phyloP scores from a whole-genome alignment of 306 rosid genomes.

The Lagenaria siceraria region DNA sequence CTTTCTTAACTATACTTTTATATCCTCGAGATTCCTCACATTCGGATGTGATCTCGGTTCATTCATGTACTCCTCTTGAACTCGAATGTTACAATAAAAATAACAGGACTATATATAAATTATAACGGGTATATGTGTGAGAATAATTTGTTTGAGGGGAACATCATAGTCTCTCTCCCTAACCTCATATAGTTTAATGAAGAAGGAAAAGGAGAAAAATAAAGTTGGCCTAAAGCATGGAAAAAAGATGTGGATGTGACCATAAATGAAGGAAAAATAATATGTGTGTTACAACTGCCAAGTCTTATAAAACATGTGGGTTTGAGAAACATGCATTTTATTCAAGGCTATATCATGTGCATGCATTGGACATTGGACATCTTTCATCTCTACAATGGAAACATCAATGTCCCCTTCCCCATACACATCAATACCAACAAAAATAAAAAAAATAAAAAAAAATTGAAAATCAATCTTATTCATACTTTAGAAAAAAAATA shows the following conservation, averaged over 20 bases:
- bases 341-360: not conserved
- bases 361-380: not conserved
- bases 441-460: not conserved
- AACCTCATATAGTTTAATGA: not conserved
- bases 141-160: no score
- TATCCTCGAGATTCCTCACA: no score
- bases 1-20: no score
- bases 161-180: not conserved
- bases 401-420: conserved; percentile 1
- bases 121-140: no score
- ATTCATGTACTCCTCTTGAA: no score
- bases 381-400: not conserved
- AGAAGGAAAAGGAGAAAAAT: not conserved
- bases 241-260: not conserved
- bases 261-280: not conserved
- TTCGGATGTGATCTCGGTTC: no score
- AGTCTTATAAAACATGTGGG: not conserved
- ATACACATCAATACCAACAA: not conserved
- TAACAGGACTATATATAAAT: no score
- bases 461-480: not conserved
- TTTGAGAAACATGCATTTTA: not conserved
- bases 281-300: not conserved
- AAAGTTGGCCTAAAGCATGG: not conserved
- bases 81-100: no score
- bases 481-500: not conserved